Conservation (phyloP, 257 asterid genomes). For the Linaria vulgaris region DNA sequence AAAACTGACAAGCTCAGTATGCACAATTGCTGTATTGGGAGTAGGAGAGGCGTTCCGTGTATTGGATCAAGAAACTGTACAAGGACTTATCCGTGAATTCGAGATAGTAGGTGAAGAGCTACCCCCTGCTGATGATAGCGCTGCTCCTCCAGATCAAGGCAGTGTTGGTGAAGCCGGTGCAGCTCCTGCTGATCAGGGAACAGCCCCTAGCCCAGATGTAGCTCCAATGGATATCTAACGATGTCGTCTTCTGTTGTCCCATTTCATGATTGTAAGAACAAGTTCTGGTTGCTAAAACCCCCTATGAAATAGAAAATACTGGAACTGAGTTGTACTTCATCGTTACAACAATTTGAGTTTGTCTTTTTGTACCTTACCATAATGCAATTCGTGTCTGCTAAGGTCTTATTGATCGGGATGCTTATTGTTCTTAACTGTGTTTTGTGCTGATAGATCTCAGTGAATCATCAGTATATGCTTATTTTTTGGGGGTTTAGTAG, state of each 20-base stretch:
- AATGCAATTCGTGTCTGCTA: neutral
- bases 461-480: too few relatives aligned
- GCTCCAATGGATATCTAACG: conserved; percentile 64
- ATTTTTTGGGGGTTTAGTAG: neutral
- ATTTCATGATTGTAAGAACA: conserved; percentile 5
- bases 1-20: conserved; percentile 53
- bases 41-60: conserved; percentile 56
- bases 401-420: neutral
- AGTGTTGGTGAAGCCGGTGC: conserved; percentile 32
- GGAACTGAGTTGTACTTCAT: neutral
- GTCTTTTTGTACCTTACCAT: neutral
- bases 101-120: conserved; percentile 60
- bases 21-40: conserved; percentile 63
- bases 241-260: neutral
- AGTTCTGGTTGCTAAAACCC: neutral
- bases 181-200: conserved; percentile 36
- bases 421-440: neutral
- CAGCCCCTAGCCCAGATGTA: neutral
- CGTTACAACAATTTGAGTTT: neutral
- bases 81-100: conserved; percentile 50
- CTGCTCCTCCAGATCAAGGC: conserved; percentile 40
- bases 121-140: conserved; percentile 34
- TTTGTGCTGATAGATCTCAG: neutral
- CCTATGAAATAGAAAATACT: neutral
- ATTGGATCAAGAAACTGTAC: conserved; percentile 54